Evolutionary conservation across 345 rosid species (phyloP).

Genomic region (Bruguiera gymnorhiza): DNA sequence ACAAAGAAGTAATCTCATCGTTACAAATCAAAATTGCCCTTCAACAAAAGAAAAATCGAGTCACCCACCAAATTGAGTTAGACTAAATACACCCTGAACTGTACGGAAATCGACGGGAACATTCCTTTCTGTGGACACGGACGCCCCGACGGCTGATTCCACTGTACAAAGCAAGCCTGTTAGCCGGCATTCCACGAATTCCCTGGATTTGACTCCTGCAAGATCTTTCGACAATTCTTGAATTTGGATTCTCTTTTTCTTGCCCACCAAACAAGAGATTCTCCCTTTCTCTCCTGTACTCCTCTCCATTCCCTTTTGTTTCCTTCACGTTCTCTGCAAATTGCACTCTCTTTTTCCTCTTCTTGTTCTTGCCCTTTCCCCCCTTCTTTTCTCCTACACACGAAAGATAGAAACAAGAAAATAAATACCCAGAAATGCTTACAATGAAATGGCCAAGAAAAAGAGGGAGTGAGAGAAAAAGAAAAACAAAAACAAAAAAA

Average conservation of each 20-base stretch:
- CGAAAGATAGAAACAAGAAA: neutral
- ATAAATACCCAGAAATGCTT: neutral
- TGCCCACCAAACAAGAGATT: neutral
- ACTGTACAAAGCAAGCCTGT: slow-evolving; percentile 58
- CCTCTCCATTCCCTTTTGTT: slow-evolving; percentile 48
- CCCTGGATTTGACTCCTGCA: slow-evolving; percentile 42
- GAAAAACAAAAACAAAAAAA: too few relatives aligned
- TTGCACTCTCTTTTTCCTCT: slow-evolving; percentile 54
- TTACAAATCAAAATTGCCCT: too few relatives aligned
- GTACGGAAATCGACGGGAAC: slow-evolving; percentile 31
- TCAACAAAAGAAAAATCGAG: neutral
- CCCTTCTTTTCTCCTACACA: slow-evolving; percentile 21
- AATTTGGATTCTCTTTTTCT: slow-evolving; percentile 15
- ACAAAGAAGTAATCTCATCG: too few relatives aligned
- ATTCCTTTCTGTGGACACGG: slow-evolving; percentile 43
- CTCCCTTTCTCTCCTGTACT: slow-evolving; percentile 41
- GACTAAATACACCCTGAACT: neutral
- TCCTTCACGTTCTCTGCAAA: slow-evolving; percentile 82
- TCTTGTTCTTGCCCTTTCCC: slow-evolving; percentile 40
- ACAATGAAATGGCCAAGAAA: neutral
- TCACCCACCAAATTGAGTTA: neutral
- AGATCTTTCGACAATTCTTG: slow-evolving; percentile 18
- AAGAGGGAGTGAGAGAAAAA: neutral
- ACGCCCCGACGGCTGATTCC: slow-evolving; percentile 58
- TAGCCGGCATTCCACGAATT: slow-evolving; percentile 31